Conservation (phyloP, 2,329 filamentous ascomycete genomes). For the Ceratocystiopsis sp. region DNA sequence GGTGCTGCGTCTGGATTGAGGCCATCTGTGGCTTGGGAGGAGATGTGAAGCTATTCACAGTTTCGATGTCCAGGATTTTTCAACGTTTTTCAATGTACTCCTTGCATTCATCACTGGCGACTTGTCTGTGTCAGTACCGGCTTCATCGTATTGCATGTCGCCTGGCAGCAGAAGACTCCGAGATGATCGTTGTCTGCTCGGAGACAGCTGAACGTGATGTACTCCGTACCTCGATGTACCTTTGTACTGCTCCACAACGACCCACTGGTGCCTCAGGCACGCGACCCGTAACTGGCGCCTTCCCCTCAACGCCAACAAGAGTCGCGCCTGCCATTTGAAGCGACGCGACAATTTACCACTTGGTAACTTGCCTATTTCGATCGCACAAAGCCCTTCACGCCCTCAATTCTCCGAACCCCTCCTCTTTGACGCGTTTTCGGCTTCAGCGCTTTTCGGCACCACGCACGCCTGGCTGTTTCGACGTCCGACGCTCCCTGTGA, state of each 20-base stretch:
- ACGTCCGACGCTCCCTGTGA: no score
- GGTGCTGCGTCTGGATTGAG: conserved; percentile 6
- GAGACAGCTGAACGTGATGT: no score
- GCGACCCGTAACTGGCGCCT: no score
- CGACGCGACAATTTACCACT: conserved; percentile 10
- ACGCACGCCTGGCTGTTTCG: not conserved
- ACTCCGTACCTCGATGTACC: no score
- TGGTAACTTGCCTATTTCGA: conserved; percentile 1
- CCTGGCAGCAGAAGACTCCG: no score
- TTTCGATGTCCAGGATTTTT: not conserved
- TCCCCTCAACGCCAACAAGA: not conserved
- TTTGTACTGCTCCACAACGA: no score
- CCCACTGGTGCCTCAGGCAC: no score
- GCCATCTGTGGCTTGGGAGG: no score
- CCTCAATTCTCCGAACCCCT: not conserved
- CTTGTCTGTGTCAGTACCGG: no score
- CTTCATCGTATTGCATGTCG: no score
- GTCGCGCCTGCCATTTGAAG: conserved; percentile 8
- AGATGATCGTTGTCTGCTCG: no score
- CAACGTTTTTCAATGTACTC: not conserved
- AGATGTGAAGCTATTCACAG: not conserved
- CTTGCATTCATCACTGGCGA: not conserved
- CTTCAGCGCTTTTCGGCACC: not conserved
- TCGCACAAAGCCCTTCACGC: not conserved
- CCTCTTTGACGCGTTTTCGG: not conserved